phyloP scores from a whole-genome alignment of 2,329 filamentous ascomycete genomes.

The Alternaria postmessia region DNA sequence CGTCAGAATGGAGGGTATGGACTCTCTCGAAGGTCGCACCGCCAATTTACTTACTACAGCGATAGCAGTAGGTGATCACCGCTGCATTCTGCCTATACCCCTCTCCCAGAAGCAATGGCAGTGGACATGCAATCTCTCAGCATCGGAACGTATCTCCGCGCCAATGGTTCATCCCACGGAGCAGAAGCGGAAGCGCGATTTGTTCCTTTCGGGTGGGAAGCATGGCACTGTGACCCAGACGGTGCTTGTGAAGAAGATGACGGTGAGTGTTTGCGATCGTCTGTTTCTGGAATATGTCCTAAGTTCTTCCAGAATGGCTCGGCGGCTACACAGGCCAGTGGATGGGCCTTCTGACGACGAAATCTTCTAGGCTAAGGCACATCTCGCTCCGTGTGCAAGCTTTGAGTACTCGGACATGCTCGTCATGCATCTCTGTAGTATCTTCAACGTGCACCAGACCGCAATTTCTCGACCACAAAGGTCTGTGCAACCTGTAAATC shows the following conservation, averaged over 20 bases:
- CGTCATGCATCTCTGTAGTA: slow-evolving; percentile 1
- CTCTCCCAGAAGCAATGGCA: slow-evolving; percentile 22
- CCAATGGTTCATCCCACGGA: background rate
- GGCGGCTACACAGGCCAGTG: background rate
- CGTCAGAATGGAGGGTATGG: background rate
- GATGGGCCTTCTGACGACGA: background rate
- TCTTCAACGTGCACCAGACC: background rate
- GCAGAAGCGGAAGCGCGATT: background rate
- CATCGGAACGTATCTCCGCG: slow-evolving; percentile 15
- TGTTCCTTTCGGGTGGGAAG: background rate
- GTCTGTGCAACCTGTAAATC: background rate
- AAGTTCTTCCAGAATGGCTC: slow-evolving; percentile 13
- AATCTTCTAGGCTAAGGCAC: background rate
- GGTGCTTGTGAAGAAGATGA: slow-evolving; percentile 38
- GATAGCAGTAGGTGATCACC: background rate
- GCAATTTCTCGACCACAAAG: slow-evolving; percentile 2
- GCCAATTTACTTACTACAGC: background rate
- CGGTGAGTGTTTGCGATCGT: slow-evolving; percentile 30
- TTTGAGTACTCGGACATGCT: background rate
- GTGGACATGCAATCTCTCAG: slow-evolving; percentile 18
- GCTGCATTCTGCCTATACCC: slow-evolving; percentile 9
- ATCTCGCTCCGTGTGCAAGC: background rate
- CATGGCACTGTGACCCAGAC: slow-evolving; percentile 26
- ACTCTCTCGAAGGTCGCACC: background rate
- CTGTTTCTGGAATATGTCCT: slow-evolving; percentile 34